A percentile compares a stretch with the other conserved stretches of the same genome.
Conservation (phyloP, 768 basidiomycete species). For the Lentinula guzmanii region DNA sequence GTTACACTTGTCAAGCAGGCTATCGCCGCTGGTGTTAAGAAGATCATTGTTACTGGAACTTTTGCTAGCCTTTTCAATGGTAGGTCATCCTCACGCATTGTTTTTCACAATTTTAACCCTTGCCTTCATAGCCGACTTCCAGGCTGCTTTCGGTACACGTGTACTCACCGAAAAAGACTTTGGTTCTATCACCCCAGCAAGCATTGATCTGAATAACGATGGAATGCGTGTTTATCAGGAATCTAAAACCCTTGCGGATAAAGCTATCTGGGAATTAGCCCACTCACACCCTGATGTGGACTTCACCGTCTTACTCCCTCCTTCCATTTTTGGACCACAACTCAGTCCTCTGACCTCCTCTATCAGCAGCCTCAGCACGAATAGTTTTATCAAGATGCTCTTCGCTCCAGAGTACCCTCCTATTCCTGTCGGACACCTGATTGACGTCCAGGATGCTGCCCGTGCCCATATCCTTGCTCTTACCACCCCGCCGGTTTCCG, state of each 20-base stretch:
- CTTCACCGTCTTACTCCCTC: conserved; percentile 11
- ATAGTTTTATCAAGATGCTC: conserved; percentile 2
- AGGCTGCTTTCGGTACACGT: conserved; percentile 2
- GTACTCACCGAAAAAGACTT: conserved; percentile 5
- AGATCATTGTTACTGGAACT: conserved; percentile 9
- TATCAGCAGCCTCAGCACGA: neutral
- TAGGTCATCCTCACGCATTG: neutral
- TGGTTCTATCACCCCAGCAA: conserved; percentile 6
- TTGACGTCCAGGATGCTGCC: conserved; percentile 13
- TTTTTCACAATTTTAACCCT: neutral
- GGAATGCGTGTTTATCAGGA: neutral
- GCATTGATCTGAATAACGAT: conserved; percentile 1
- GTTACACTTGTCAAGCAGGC: conserved; percentile 9
- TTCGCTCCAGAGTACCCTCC: conserved; percentile 6
- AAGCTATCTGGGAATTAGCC: conserved; percentile 7
- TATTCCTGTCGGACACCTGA: conserved; percentile 2
- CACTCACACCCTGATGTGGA: conserved; percentile 4
- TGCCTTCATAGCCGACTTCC: neutral
- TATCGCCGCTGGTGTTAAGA: conserved; percentile 6
- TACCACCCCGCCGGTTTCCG: conserved; percentile 1
- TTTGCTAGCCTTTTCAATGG: conserved; percentile 5
- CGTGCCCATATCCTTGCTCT: conserved; percentile 9
- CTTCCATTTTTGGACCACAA: conserved; percentile 15
- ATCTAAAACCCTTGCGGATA: conserved; percentile 5
- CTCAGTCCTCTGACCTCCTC: conserved; percentile 8